Evolutionary conservation across 2,329 filamentous ascomycete species (phyloP), one percentile per base, ranked within the genome.

Genomic region (Fusarium nisikadoi): DNA sequence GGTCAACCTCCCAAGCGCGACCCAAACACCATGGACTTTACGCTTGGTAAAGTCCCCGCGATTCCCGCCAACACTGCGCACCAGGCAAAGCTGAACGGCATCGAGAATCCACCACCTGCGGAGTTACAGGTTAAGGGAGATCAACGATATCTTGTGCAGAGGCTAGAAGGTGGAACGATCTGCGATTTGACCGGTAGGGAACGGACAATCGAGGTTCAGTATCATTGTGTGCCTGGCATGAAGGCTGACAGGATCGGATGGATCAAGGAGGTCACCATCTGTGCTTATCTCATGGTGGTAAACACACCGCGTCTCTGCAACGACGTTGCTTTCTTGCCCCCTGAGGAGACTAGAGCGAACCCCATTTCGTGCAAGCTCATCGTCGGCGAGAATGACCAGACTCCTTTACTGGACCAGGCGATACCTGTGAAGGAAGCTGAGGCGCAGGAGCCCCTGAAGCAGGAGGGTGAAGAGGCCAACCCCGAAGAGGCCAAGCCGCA

Each of bases 261-360:
- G 90, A 97, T 98, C 82, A 97, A 97, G 81, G 95, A 98, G 80
- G 90, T 95, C 3, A 93, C 92, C 6, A 97, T 94, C 16, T 98
- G 95, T 83, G 90, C 94, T 17, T 98, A 98, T 79, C 86, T 97
- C 59, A 97, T 98, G 94, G 90, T 97, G 36, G 89, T 98, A 70
- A 93, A 97, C 79, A 97, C 95, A 0, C 94, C 94, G 1, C 91
- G 94, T 2, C 89, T 98, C 17, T 98, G 95, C 83, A 90, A 92
- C 78, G 95, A 98, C 74, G 89, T 94, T 14, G 94, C 94, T 14
- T 98, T 98, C 80, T 85, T 92, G 59, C 94, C 95, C 1, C 93
- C 94, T 0, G 90, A 92, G 75, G 91, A 94, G 69, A 92, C 92
- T 60, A 89, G 89, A 64, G 91, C 94, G 10, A 92, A 97, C 79